A percentile compares a stretch with the other conserved stretches of the same genome.
Conservation (phyloP, 805 yeast genomes). For the Ascoidea rubescens region DNA sequence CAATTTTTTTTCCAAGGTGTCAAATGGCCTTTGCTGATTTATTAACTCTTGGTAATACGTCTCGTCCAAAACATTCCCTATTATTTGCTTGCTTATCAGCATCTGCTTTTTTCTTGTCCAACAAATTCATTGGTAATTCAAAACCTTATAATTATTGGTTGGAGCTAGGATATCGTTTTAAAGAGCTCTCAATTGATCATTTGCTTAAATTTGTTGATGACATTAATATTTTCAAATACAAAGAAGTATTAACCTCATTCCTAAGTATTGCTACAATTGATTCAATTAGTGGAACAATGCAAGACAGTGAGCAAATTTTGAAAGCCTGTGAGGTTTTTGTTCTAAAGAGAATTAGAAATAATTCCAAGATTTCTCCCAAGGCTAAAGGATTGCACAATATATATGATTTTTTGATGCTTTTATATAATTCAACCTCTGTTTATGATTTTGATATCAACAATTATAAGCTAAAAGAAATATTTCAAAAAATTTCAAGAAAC, state of each 20-base stretch:
- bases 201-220: slow-evolving; percentile 22
- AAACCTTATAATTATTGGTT: slow-evolving; percentile 18
- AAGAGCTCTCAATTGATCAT: neutral
- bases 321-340: slow-evolving; percentile 68
- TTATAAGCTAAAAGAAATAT: slow-evolving; percentile 8
- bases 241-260: slow-evolving; percentile 63
- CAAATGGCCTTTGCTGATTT: slow-evolving; percentile 72
- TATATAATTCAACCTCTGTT: neutral
- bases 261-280: slow-evolving; percentile 30
- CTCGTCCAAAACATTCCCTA: slow-evolving; percentile 64
- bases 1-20: slow-evolving; percentile 76
- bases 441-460: neutral
- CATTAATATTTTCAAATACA: slow-evolving; percentile 51
- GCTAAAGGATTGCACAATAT: slow-evolving; percentile 69
- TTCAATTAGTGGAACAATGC: slow-evolving; percentile 84
- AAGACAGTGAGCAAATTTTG: slow-evolving; percentile 65
- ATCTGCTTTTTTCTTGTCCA: slow-evolving; percentile 62
- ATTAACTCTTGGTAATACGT: slow-evolving; percentile 57
- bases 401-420: slow-evolving; percentile 13
- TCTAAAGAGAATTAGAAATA: slow-evolving; percentile 46
- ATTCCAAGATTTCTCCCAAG: slow-evolving; percentile 57
- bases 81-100: slow-evolving; percentile 72
- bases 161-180: slow-evolving; percentile 1
- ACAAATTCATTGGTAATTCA: slow-evolving; percentile 55
- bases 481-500: slow-evolving; percentile 1